Percentiles rank a stretch among this genome's conserved stretches.
These are phyloP conservation scores for Stentor coeruleus DNA, from an alignment of 73 alveolate genomes.

Conservation along the genomic window DNA sequence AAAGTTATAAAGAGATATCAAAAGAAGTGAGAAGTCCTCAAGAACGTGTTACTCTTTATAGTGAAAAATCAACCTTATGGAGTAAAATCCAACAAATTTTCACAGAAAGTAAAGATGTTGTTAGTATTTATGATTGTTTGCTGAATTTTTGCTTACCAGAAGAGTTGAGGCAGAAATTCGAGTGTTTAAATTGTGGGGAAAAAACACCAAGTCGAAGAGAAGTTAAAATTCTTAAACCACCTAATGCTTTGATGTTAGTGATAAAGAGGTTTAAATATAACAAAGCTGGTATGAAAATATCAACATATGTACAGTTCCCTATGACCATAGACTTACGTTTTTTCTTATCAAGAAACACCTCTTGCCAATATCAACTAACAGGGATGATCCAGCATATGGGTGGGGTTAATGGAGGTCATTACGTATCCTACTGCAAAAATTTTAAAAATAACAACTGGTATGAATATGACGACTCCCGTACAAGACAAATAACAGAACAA, in stretches of 20 bases:
- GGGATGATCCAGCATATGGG: slow-evolving; percentile 77
- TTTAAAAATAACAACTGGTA: slow-evolving; percentile 67
- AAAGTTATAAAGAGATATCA: background rate
- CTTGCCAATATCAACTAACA: background rate
- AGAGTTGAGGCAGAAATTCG: background rate
- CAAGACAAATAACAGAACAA: slow-evolving; percentile 27
- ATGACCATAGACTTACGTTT: background rate
- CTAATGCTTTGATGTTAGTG: background rate
- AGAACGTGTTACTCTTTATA: background rate
- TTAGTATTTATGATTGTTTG: slow-evolving; percentile 2
- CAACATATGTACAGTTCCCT: slow-evolving; percentile 13
- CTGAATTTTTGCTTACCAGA: slow-evolving; percentile 4
- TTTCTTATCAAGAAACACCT: background rate
- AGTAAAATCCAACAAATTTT: background rate
- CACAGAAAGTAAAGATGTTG: background rate
- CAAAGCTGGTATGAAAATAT: background rate
- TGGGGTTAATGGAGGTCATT: slow-evolving; percentile 94
- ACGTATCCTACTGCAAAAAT: slow-evolving; percentile 92
- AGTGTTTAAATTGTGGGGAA: background rate
- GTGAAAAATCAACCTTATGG: slow-evolving; percentile 5
- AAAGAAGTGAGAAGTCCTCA: background rate
- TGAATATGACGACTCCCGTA: slow-evolving; percentile 86
- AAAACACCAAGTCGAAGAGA: background rate
- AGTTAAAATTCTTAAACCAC: background rate
- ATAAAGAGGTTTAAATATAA: slow-evolving; percentile 13